Evolutionary conservation across 192 early-diverging fungal genomes (phyloP), one percentile per base, ranked within the genome.

Genomic region (Geranomyces variabilis): DNA sequence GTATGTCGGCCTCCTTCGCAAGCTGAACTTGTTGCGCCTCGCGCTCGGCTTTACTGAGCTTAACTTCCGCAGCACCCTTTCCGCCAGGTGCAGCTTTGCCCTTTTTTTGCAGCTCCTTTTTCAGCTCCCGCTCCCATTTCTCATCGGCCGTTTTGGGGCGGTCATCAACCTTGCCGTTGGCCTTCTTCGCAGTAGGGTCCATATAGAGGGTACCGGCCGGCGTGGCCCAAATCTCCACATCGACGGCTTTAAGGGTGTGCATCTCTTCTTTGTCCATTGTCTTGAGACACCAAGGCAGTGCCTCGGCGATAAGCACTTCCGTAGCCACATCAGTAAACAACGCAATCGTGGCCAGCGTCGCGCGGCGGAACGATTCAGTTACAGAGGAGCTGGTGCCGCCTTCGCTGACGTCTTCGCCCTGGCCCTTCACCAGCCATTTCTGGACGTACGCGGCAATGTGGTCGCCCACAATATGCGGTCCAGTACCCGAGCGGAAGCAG

Each of bases 111-210:
- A 93, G 69, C 60, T 91, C 86, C 56, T 91, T 89, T 60, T 84
- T 88, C 14, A 93, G 64, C 36, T 93, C 89, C 13, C 80, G 83
- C 81, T 93, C 92, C 90, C 91, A 94, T 65, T 92, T 88, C 76
- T 90, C 84, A 44, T 92, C 90, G 19, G 86, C 84, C 59, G 83
- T 89, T 29, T 36, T 81, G 29, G 83, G 81, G 21, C 83, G 77
- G 44, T 84, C 82, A 0, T 77, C 63, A 19, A 75, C 71, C 28
- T 74, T 69, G 15, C 79, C 78, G 34, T 67, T 77, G 26, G 73
- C 74, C 26, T 82, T 85, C 67, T 86, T 86, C 57, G 87, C 84
- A 49, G 77, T 76, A 13, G 88, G 88, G 73, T 94, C 89, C 30
- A 86, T 80, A 76, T 80, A 92, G n/a, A 90, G 70, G 26, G 81